These are phyloP conservation scores for Juncus inflexus DNA, from an alignment of 176 grass and related monocot species.

Conservation along the genomic window DNA sequence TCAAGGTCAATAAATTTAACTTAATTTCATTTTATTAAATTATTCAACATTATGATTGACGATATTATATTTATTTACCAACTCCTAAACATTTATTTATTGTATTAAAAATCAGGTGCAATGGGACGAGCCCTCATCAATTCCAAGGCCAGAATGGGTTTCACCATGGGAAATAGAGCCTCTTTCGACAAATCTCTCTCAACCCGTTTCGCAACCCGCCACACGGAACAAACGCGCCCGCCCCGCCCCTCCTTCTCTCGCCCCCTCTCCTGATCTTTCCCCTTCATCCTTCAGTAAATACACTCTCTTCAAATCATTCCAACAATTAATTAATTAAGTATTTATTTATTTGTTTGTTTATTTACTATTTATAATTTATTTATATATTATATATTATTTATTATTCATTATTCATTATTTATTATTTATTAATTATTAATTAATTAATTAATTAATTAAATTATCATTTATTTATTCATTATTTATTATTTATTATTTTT, in stretches of 20 bases:
- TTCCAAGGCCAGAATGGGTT: slow-evolving; percentile 66
- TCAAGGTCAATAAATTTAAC: slow-evolving; percentile 48
- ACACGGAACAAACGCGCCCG: slow-evolving; percentile 63
- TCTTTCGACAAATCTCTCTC: slow-evolving; percentile 40
- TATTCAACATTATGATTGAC: background rate
- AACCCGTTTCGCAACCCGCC: slow-evolving; percentile 43
- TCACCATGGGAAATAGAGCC: slow-evolving; percentile 93
- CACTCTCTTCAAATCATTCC: background rate
- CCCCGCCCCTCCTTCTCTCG: slow-evolving; percentile 44
- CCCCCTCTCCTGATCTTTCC: slow-evolving; percentile 34
- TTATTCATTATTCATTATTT: too few species aligned
- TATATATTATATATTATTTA: background rate
- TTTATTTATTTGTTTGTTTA: background rate
- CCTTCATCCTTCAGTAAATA: slow-evolving; percentile 50
- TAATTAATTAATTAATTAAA: slow-evolving; percentile 8
- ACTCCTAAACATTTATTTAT: background rate
- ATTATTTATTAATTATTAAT: too few species aligned
- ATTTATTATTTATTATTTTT: background rate
- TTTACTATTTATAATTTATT: slow-evolving; percentile 8
- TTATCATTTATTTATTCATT: background rate
- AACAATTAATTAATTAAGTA: slow-evolving; percentile 1
- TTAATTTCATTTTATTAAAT: slow-evolving; percentile 8
- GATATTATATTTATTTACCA: background rate
- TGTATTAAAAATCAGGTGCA: slow-evolving; percentile 54
- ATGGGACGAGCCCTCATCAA: slow-evolving; percentile 89